Base-by-base conservation (phyloP, 1,284 basidiomycete genomes). In the Ceratobasidium sp. region DNA sequence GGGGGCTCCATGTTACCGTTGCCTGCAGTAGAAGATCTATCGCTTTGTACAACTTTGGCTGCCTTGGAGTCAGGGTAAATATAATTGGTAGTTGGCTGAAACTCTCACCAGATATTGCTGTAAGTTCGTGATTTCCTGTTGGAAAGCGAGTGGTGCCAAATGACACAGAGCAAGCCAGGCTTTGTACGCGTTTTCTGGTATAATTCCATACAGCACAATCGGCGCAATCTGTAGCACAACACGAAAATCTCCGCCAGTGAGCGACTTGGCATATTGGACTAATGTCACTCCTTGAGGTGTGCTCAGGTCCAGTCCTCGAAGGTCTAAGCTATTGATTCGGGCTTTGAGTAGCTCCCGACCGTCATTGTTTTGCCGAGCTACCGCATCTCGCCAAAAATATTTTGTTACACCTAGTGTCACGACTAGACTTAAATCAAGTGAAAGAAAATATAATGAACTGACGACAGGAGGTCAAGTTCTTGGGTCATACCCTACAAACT, bases 401-500 rank as follows among this genome's bases (percentile, higher is more conserved):
- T 83, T 83, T 12, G 82, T 76, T 48, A 82, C 76, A 0, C 81
- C 82, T 0, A 82, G 76, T 0, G n/a, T n/a, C n/a, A n/a, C n/a
- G n/a, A n/a, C n/a, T n/a, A n/a, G n/a, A n/a, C n/a, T n/a, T n/a
- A n/a, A n/a, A n/a, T n/a, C n/a, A n/a, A n/a, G n/a, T n/a, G n/a
- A n/a, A n/a, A n/a, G n/a, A n/a, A n/a, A n/a, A n/a, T n/a, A n/a
- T n/a, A n/a, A n/a, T n/a, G n/a, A n/a, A n/a, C n/a, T n/a, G n/a
- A n/a, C n/a, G n/a, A n/a, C n/a, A n/a, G n/a, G n/a, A n/a, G n/a
- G n/a, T n/a, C n/a, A n/a, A n/a, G n/a, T n/a, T n/a, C n/a, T n/a
- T n/a, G n/a, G n/a, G n/a, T n/a, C n/a, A n/a, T n/a, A n/a, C n/a
- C n/a, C n/a, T n/a, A n/a, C n/a, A n/a, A n/a, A n/a, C n/a, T n/a